A percentile compares a stretch with the other conserved stretches of the same genome.
phyloP scores from a whole-genome alignment of 2,329 filamentous ascomycete genomes.

The Rachicladosporium sp. region DNA sequence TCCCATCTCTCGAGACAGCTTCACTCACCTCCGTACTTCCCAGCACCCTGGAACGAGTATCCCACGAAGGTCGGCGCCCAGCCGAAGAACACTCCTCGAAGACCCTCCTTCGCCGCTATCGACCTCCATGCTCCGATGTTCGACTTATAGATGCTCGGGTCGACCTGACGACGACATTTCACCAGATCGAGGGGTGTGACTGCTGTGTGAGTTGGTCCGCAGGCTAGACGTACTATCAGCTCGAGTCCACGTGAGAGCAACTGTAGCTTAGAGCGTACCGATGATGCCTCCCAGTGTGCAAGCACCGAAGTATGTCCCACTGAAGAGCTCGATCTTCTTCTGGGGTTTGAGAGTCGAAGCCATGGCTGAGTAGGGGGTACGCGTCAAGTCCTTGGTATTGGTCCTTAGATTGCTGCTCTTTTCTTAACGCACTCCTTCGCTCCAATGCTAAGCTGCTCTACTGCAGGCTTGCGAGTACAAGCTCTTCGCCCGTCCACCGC shows the following conservation, averaged over 20 bases:
- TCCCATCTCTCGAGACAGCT: too few relatives aligned
- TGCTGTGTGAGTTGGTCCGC: conserved; percentile 72
- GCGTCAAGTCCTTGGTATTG: too few relatives aligned
- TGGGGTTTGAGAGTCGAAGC: conserved; percentile 44
- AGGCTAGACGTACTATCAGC: conserved; percentile 9
- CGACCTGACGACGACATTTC: conserved; percentile 81
- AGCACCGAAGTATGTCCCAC: conserved; percentile 68
- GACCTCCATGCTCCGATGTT: conserved; percentile 75
- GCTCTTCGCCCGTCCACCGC: too few relatives aligned
- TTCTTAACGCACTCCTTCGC: too few relatives aligned
- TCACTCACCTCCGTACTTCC: conserved; percentile 58
- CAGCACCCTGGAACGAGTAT: conserved; percentile 72
- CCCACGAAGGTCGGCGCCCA: conserved; percentile 80
- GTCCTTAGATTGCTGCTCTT: too few relatives aligned
- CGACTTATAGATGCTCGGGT: conserved; percentile 71
- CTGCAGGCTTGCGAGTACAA: too few relatives aligned
- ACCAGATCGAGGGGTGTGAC: conserved; percentile 84
- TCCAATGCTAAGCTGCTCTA: too few relatives aligned
- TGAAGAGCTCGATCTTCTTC: conserved; percentile 67
- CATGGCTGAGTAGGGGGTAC: too few relatives aligned
- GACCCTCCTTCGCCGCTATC: conserved; percentile 62
- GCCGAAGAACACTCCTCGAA: conserved; percentile 77
- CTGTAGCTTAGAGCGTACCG: conserved; percentile 34
- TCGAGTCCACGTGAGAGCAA: not conserved
- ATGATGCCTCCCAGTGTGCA: conserved; percentile 73